Conservation (phyloP, 169 alveolate species). For the Hepatocystis sp. region DNA sequence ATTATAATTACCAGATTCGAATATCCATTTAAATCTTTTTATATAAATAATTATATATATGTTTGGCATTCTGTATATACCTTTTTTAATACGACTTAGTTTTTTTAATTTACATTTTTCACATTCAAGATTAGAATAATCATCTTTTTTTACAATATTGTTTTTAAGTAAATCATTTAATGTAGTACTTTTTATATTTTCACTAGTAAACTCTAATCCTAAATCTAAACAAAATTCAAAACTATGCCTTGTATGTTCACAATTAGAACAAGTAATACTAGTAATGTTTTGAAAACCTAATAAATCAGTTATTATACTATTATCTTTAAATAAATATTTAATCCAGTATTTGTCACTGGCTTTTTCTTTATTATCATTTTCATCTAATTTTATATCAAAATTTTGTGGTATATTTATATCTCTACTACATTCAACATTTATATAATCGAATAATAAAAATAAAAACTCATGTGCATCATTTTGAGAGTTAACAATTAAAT, state of each 20-base stretch:
- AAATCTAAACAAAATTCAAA: conserved; percentile 69
- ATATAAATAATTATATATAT: conserved; percentile 70
- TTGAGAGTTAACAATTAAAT: conserved; percentile 44
- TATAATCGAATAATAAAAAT: conserved; percentile 32
- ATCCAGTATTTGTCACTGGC: conserved; percentile 72
- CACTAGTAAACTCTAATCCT: conserved; percentile 48
- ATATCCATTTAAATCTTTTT: conserved; percentile 73
- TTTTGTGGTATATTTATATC: conserved; percentile 23
- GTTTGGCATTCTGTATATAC: conserved; percentile 73
- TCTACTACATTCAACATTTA: conserved; percentile 69
- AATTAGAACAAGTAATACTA: conserved; percentile 59
- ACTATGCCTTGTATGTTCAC: conserved; percentile 72
- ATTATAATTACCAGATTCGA: conserved; percentile 34
- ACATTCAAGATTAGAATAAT: conserved; percentile 30
- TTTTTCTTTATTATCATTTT: conserved; percentile 61
- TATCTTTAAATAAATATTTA: conserved; percentile 63
- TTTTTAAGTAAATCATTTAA: conserved; percentile 38
- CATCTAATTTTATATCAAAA: conserved; percentile 40
- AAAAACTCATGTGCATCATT: conserved; percentile 75
- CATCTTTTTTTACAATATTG: conserved; percentile 46
- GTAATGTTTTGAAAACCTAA: conserved; percentile 72
- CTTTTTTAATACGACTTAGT: conserved; percentile 43
- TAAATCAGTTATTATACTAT: conserved; percentile 63
- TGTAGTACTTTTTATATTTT: conserved; percentile 58
- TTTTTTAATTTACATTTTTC: conserved; percentile 50